Evolutionary conservation across 768 basidiomycete species (phyloP).

Genomic region (Boletus eberwhitei): DNA sequence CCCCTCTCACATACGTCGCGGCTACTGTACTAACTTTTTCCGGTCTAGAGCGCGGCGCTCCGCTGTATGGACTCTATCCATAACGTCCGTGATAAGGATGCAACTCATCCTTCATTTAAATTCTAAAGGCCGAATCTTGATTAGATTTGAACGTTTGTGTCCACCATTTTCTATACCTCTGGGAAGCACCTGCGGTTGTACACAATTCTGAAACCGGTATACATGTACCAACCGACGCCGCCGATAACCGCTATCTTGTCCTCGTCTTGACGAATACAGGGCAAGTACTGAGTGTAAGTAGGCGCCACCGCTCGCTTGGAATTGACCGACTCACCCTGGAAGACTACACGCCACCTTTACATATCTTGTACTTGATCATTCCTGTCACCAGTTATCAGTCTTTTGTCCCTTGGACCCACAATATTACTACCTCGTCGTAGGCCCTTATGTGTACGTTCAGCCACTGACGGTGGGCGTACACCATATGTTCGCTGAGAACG

Average conservation of each 20-base stretch:
- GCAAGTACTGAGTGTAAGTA: neutral
- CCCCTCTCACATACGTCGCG: neutral
- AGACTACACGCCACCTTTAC: constrained; percentile 15
- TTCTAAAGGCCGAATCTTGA: neutral
- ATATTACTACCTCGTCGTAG: neutral
- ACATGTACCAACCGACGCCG: constrained; percentile 1
- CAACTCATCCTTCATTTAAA: too few species aligned
- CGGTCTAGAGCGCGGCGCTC: constrained; percentile 11
- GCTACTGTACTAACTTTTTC: neutral
- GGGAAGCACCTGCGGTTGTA: too few species aligned
- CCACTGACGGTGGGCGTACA: neutral
- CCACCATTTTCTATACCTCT: neutral
- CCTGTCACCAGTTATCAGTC: neutral
- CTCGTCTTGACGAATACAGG: neutral
- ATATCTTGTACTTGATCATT: constrained; percentile 7
- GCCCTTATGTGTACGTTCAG: neutral
- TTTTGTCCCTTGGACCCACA: constrained; percentile 20
- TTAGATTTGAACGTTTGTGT: neutral
- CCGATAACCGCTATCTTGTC: constrained; percentile 15
- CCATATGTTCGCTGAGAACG: neutral
- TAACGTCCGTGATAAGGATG: too few species aligned
- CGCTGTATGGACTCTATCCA: neutral
- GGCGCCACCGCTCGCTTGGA: neutral
- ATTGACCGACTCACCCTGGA: constrained; percentile 5
- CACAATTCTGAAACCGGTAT: constrained; percentile 2